Base-by-base conservation (phyloP, 371 early-diverging fungal genomes). In the Mortierella sp. region DNA sequence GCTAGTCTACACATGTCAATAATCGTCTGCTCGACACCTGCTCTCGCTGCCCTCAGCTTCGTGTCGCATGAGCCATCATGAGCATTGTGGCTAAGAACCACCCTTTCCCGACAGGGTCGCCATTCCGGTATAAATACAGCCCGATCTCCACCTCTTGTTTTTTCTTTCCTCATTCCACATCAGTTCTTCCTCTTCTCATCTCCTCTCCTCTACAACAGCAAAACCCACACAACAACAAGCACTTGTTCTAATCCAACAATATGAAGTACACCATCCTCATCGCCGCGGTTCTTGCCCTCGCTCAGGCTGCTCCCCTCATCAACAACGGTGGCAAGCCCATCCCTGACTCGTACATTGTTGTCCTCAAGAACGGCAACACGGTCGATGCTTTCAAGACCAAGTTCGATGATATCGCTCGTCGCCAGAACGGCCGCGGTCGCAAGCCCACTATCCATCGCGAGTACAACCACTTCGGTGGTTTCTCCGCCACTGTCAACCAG, bases 401-500 rank as follows among this genome's bases (percentile, higher is more conserved):
- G 66, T 65, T 65, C 49, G 53, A 58, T 47, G 66, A 57, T 39
- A 65, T 65, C 48, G 58, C 61, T 9, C 34, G 41, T 11, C 61
- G 61, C 53, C 61, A 60, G 46, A 60, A 60, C 53, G 62, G 58
- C 24, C 54, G 59, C 42, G 62, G 67, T 31, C 67, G 61, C 61
- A 61, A 50, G 55, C 57, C 61, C 52, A 44, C 56, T 41, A 69
- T 69, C 48, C 27, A 50, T 43, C 62, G 70, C 70, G 60, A 70
- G 48, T 64, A 51, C 43, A 50, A 63, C 46, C 28, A 23, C 24
- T 15, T 84, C 47, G 60, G 78, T 12, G 80, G 67, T 39, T 66
- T 66, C 55, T 31, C 67, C 8, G 67, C 54, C 34, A 59, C 59
- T 12, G 47, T 66, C 42, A 66, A 66, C 60, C 17, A 58, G 42